phyloP scores from a whole-genome alignment of 176 grass and related monocot species.

The Musa acuminata region DNA sequence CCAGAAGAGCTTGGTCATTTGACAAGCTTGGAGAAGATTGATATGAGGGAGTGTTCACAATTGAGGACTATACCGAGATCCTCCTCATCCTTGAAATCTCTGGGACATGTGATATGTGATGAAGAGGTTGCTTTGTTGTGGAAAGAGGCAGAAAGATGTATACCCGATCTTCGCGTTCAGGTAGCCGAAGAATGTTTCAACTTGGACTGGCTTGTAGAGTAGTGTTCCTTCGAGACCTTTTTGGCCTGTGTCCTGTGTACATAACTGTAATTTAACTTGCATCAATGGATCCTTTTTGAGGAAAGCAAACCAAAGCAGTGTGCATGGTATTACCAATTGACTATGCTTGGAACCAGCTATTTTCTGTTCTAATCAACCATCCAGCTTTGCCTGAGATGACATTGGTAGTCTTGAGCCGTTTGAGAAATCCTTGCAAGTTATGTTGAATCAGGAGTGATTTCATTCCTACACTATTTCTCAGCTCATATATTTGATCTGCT shows the following conservation, averaged over 20 bases:
- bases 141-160: constrained; percentile 70
- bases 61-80: constrained; percentile 78
- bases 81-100: constrained; percentile 67
- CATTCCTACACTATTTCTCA: too few species aligned
- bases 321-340: not conserved
- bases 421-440: not conserved
- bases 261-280: not conserved
- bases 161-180: constrained; percentile 84
- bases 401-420: not conserved
- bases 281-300: constrained; percentile 1
- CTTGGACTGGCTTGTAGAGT: constrained; percentile 94
- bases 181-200: constrained; percentile 77
- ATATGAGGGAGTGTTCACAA: constrained; percentile 89
- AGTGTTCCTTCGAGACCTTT: not conserved
- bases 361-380: not conserved
- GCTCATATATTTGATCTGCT: too few species aligned
- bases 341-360: not conserved
- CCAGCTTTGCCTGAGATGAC: constrained; percentile 1
- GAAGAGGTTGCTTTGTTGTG: constrained; percentile 79
- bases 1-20: constrained; percentile 88
- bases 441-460: not conserved
- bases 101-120: constrained; percentile 84
- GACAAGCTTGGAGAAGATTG: constrained; percentile 90
- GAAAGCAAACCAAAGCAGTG: not conserved
- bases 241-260: not conserved